Evolutionary conservation across 129 eudicot genomes (phyloP).

Genomic region (Chrysanthemum seticuspe): DNA sequence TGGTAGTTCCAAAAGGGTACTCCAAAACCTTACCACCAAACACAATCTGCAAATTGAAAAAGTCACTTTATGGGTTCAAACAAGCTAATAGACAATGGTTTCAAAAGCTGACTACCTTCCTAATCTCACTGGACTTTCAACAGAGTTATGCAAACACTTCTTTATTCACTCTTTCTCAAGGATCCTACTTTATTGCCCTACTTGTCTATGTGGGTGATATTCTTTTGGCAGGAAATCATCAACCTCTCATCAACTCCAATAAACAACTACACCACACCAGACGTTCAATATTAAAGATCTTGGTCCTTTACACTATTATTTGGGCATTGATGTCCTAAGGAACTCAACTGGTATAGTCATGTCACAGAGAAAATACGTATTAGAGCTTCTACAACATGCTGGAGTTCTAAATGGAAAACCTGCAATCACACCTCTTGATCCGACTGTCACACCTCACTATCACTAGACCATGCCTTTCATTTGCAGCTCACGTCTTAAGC

Average conservation of each 20-base stretch:
- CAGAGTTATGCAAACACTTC: not conserved
- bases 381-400: not conserved
- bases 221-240: not conserved
- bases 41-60: no score
- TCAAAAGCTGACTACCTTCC: not conserved
- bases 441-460: no score
- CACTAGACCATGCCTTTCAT: no score
- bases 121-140: not conserved
- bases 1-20: not conserved
- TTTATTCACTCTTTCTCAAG: not conserved
- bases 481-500: no score
- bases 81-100: no score
- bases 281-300: not conserved
- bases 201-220: not conserved
- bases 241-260: not conserved
- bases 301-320: not conserved
- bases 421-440: not conserved
- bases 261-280: not conserved
- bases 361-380: not conserved
- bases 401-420: not conserved
- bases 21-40: not conserved
- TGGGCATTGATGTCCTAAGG: not conserved
- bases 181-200: not conserved
- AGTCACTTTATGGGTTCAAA: no score
- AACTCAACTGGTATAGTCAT: not conserved